Percentiles rank a stretch among this genome's conserved stretches.
These are phyloP conservation scores for Triticum timopheevii DNA, from an alignment of 176 grass and related monocot species.

Conservation along the genomic window DNA sequence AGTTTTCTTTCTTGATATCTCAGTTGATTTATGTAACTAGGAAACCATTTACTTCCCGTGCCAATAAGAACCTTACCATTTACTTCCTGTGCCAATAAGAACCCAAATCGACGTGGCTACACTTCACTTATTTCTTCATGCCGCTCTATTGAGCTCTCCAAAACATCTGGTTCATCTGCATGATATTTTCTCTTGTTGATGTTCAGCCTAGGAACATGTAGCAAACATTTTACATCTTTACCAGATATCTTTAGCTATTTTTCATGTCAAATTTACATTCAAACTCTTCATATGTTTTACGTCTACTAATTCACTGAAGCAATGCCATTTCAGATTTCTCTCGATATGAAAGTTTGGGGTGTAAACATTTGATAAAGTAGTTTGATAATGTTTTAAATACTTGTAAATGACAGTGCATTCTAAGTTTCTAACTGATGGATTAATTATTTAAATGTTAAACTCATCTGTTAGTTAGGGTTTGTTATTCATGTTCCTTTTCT, in stretches of 20 bases:
- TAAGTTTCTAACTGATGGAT: background rate
- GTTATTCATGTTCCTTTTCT: background rate
- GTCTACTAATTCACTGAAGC: background rate
- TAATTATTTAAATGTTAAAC: background rate
- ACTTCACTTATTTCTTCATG: background rate
- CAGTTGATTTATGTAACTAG: background rate
- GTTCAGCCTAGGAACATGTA: background rate
- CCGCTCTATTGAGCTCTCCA: background rate
- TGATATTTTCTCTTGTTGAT: background rate
- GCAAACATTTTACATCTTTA: slow-evolving; percentile 5
- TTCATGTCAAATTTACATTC: background rate
- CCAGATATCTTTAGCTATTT: background rate
- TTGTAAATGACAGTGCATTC: background rate
- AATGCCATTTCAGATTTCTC: background rate
- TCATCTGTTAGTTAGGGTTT: background rate
- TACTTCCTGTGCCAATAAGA: background rate
- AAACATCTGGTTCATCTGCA: background rate
- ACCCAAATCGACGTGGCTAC: background rate
- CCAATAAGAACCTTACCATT: background rate
- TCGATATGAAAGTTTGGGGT: background rate
- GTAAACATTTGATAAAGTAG: background rate
- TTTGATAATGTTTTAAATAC: slow-evolving; percentile 1
- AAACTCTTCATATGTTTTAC: background rate
- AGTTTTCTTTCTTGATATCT: background rate
- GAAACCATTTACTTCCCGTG: background rate